Evolutionary conservation across 2,329 filamentous ascomycete species (phyloP).

Genomic region (Davidsoniella virescens): DNA sequence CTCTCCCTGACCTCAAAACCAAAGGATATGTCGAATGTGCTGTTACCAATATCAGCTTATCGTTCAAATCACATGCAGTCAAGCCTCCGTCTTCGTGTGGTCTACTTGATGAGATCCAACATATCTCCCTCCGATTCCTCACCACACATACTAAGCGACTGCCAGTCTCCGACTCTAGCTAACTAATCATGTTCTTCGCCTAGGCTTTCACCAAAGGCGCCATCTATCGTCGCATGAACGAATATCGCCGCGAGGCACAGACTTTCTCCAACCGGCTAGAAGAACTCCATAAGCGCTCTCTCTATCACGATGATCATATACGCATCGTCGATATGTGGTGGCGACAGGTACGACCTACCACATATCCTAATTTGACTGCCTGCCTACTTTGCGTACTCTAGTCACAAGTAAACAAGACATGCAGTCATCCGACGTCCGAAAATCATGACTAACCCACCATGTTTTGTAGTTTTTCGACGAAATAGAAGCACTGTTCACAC

Average conservation of each 20-base stretch:
- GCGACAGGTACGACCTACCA: conserved; percentile 55
- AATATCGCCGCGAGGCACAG: conserved; percentile 82
- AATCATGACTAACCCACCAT: neutral
- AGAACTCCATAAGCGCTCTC: conserved; percentile 60
- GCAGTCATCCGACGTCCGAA: neutral
- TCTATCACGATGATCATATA: conserved; percentile 83
- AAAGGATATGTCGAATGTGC: too few species aligned
- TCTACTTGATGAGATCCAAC: too few species aligned
- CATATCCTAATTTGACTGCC: neutral
- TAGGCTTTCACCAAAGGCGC: conserved; percentile 91
- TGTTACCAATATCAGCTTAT: too few species aligned
- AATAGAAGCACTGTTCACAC: conserved; percentile 6
- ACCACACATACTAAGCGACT: neutral
- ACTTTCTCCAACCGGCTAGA: conserved; percentile 67
- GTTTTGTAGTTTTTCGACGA: conserved; percentile 8
- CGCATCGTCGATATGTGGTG: conserved; percentile 88
- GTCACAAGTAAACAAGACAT: neutral
- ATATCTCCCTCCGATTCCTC: neutral
- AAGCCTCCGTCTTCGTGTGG: too few species aligned
- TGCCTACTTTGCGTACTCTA: neutral
- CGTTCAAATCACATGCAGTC: too few species aligned
- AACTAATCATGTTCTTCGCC: conserved; percentile 4
- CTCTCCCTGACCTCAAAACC: too few species aligned
- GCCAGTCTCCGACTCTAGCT: neutral
- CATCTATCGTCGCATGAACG: conserved; percentile 92